Percentiles rank a stretch among this genome's conserved stretches.
Conservation (phyloP, 352 stramenopile genomes). For the Pythium brachiatum region DNA sequence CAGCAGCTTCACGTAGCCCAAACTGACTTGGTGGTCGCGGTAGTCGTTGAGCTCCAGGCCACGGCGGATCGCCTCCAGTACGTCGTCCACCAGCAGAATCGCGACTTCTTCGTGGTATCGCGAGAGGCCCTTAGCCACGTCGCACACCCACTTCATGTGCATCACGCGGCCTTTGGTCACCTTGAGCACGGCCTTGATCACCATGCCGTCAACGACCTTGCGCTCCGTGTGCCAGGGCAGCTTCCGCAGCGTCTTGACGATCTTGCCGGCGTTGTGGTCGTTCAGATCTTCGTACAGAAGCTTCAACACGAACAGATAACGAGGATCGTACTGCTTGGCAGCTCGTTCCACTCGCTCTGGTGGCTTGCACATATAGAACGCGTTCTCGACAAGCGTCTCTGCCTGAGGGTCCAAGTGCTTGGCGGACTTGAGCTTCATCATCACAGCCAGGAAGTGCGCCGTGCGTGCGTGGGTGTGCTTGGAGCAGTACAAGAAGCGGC, state of each 20-base stretch:
- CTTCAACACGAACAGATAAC: slow-evolving; percentile 91
- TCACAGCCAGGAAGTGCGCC: slow-evolving; percentile 89
- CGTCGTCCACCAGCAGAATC: slow-evolving; percentile 90
- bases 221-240: slow-evolving; percentile 85
- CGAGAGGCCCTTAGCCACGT: slow-evolving; percentile 83
- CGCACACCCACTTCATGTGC: slow-evolving; percentile 84
- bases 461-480: slow-evolving; percentile 92
- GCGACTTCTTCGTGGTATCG: slow-evolving; percentile 90
- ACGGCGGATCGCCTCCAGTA: slow-evolving; percentile 92
- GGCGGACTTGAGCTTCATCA: slow-evolving; percentile 95
- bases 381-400: slow-evolving; percentile 90
- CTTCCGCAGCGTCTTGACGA: slow-evolving; percentile 93
- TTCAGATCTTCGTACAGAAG: slow-evolving; percentile 85
- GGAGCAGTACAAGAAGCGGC: slow-evolving; percentile 94
- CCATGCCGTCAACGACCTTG: slow-evolving; percentile 33
- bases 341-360: slow-evolving; percentile 76
- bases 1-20: slow-evolving; percentile 92
- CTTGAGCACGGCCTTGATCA: slow-evolving; percentile 92
- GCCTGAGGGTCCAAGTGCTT: slow-evolving; percentile 88
- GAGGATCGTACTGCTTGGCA: slow-evolving; percentile 86
- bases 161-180: slow-evolving; percentile 88
- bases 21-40: slow-evolving; percentile 90
- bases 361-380: slow-evolving; percentile 92
- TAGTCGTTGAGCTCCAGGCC: slow-evolving; percentile 90
- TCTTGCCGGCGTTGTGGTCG: slow-evolving; percentile 82